Conservation (phyloP, 2,329 filamentous ascomycete species). For the Diaporthe aspalathi region DNA sequence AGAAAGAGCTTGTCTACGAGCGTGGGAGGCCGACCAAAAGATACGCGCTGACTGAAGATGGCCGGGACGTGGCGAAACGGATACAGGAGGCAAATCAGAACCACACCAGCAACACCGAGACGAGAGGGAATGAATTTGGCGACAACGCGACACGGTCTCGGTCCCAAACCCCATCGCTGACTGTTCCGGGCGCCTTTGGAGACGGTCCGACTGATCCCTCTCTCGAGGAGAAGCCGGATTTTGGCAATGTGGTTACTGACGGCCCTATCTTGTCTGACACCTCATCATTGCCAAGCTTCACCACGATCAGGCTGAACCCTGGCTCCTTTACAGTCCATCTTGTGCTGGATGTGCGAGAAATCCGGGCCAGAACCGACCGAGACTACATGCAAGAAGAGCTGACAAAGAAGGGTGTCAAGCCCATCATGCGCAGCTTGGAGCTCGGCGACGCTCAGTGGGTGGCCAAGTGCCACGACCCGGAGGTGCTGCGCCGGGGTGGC, state of each 20-base stretch:
- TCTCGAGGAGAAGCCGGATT: conserved; percentile 44
- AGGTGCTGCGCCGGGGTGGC: conserved; percentile 66
- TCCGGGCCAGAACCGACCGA: conserved; percentile 77
- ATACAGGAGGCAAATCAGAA: conserved; percentile 61
- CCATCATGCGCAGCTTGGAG: conserved; percentile 75
- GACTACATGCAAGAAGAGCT: conserved; percentile 83
- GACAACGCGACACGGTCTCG: not conserved
- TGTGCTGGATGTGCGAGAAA: conserved; percentile 79
- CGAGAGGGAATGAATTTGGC: not conserved
- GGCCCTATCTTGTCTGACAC: conserved; percentile 47
- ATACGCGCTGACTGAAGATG: conserved; percentile 80
- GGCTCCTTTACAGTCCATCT: conserved; percentile 78
- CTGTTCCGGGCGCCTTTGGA: not conserved
- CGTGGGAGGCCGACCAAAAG: conserved; percentile 74
- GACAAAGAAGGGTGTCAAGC: conserved; percentile 71
- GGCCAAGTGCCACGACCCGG: conserved; percentile 74
- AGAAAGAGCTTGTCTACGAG: conserved; percentile 80
- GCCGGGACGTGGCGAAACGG: conserved; percentile 77
- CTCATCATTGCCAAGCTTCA: conserved; percentile 58
- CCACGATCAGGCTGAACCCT: conserved; percentile 71
- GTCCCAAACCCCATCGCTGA: not conserved
- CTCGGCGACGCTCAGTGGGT: conserved; percentile 85
- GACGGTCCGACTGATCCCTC: conserved; percentile 35
- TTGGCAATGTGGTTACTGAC: conserved; percentile 55
- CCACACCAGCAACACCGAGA: conserved; percentile 11